Evolutionary conservation across 108 stramenopile species (phyloP).

Genomic region (Bacterosira constricta): DNA sequence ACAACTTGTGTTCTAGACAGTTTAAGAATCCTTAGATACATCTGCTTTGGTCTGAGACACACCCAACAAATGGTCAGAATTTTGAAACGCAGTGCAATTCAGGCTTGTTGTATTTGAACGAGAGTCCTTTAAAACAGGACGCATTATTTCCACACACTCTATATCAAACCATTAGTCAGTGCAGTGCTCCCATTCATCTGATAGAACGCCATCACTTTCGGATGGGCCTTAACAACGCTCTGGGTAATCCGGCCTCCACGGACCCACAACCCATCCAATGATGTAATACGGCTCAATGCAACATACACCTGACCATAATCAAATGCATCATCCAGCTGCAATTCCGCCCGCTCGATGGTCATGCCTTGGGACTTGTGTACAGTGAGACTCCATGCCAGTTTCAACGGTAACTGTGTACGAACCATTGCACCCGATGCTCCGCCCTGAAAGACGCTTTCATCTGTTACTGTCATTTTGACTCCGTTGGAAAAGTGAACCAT

Average conservation of each 20-base stretch:
- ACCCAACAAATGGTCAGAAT: too few relatives aligned
- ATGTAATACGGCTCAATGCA: slow-evolving; percentile 70
- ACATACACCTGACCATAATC: slow-evolving; percentile 86
- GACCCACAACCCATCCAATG: slow-evolving; percentile 54
- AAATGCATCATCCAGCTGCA: slow-evolving; percentile 64
- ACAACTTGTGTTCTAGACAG: too few relatives aligned
- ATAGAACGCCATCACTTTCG: slow-evolving; percentile 60
- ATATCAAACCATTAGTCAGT: neutral
- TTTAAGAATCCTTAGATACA: too few relatives aligned
- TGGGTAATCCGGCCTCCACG: slow-evolving; percentile 25
- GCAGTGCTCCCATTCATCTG: slow-evolving; percentile 11
- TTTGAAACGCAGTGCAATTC: too few relatives aligned
- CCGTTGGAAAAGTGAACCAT: slow-evolving; percentile 54
- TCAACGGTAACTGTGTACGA: slow-evolving; percentile 65
- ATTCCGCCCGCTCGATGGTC: slow-evolving; percentile 60
- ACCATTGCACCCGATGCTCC: slow-evolving; percentile 18
- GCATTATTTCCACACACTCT: neutral
- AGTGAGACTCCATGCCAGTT: slow-evolving; percentile 74
- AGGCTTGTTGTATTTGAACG: too few relatives aligned
- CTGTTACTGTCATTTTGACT: slow-evolving; percentile 29
- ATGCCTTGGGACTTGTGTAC: slow-evolving; percentile 86
- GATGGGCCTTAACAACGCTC: slow-evolving; percentile 51
- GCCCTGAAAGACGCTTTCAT: slow-evolving; percentile 34
- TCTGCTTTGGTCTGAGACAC: too few relatives aligned
- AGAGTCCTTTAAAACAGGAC: neutral